Evolutionary conservation across 1,284 basidiomycete species (phyloP), one percentile per base, ranked within the genome.

Genomic region (Marasmius oreades): DNA sequence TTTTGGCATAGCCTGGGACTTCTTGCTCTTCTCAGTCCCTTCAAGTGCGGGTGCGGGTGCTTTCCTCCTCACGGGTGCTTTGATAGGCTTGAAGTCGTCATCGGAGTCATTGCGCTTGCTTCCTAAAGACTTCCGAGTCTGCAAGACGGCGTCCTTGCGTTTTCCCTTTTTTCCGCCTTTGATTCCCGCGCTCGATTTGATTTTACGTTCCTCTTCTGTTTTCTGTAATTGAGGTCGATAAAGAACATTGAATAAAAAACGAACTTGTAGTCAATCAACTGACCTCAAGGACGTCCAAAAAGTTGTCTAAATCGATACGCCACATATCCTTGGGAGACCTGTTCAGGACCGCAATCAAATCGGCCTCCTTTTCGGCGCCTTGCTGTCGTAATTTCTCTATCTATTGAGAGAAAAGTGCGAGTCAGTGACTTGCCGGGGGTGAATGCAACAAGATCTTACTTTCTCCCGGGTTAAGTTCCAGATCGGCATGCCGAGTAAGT

Each of bases 391-490:
- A 82, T 75, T 85, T 94, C 57, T 90, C 90, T 60, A 98, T 95
- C 89, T 95, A 66, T 57, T 59, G 54, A 20, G n/a, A n/a, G 26
- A 52, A 53, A 47, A 50, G 47, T 12, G 23, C 33, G 36, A 12
- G 51, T 55, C 39, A 57, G 39, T 57, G 45, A 37, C 26, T 23
- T 23, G 33, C 37, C 33, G 8, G 4, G 20, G 20, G 3, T 23
- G 31, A n/a, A 5, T 5, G 14, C 14, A 2, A 78, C 20, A 57
- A 31, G 28, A 10, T 31, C 28, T 10, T 31, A 91, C 94, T 85
- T 91, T 96, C 74, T 99, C 96, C 63, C 83, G 86, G 1, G 97
- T 99, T 75, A 99, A 77, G 73, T 88, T 98, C 79, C 86, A 95
- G 69, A 99, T 95, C 5, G 92, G 77, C 96, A 99, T 99, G 26